Conservation (phyloP, 2,329 filamentous ascomycete species). For the Botrytis porri region DNA sequence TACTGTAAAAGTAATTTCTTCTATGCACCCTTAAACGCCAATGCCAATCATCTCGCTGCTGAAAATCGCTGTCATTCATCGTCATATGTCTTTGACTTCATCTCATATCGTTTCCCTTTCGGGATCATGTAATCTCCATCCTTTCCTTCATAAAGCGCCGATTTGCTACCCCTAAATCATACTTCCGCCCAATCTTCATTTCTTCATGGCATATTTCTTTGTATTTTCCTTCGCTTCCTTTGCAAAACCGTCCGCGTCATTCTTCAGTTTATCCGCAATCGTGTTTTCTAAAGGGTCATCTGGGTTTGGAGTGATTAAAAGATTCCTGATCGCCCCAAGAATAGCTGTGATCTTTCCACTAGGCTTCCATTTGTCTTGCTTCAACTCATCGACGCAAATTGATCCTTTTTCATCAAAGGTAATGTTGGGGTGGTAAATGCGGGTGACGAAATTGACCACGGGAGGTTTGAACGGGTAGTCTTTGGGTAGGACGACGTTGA, state of each 20-base stretch:
- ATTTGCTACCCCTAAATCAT: background rate
- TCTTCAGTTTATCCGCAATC: conserved; percentile 68
- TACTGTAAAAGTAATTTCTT: conserved; percentile 9
- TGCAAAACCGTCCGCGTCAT: conserved; percentile 58
- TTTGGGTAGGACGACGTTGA: conserved; percentile 63
- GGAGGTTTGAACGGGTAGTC: conserved; percentile 75
- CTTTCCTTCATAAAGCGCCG: background rate
- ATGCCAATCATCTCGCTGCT: background rate
- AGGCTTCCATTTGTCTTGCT: conserved; percentile 71
- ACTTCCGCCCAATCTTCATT: background rate
- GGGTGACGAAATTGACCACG: conserved; percentile 65
- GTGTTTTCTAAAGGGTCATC: conserved; percentile 69
- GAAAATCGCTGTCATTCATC: conserved; percentile 1
- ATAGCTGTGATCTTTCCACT: conserved; percentile 65
- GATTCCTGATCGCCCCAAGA: conserved; percentile 60
- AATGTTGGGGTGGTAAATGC: conserved; percentile 75
- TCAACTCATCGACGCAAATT: conserved; percentile 72
- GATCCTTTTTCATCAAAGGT: conserved; percentile 70
- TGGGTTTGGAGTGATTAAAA: conserved; percentile 64
- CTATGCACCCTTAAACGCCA: conserved; percentile 10
- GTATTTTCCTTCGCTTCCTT: conserved; percentile 67
- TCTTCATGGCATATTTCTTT: conserved; percentile 56
- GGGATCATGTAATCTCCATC: background rate
- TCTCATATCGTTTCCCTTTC: background rate
- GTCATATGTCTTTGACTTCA: background rate